Base-by-base conservation (phyloP, 495 filamentous ascomycete species). In the Saxispiralis lemnorum region DNA sequence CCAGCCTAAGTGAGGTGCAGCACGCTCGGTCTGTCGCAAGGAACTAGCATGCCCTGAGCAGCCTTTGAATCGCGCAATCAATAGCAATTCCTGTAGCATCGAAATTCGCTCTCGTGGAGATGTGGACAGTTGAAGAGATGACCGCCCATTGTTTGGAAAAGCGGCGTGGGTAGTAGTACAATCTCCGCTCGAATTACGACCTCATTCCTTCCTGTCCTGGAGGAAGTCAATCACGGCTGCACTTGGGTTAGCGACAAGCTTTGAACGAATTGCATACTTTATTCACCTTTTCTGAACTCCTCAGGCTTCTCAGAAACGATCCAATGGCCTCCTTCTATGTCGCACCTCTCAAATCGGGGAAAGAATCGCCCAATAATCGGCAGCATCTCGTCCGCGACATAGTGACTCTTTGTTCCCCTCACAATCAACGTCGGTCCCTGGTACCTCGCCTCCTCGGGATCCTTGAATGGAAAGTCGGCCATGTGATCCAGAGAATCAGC, bases 241-340 rank as follows among this genome's bases (percentile, higher is more conserved):
- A 10, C 2, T 14, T 28, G 5, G 5, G 39, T 54, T 38, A 54
- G 48, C 41, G 47, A 14, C 38, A 43, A 28, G 4, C 28, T 28
- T 16, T 18, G 1, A 28, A 19, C 9, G 30, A 43, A 42, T 7
- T 10, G 38, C 12, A 2, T 30, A 18, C 9, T 31, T 6, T 11
- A 59, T 73, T 60, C 59, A 92, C 84, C 80, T 67, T 74, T 65
- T 55, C 79, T 69, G 56, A 97, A 97, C 2, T 65, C 78, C 57
- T 89, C 79, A 0, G 89, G 89, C 45, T 86, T 82, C 66, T 96
- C 88, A 9, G 82, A 83, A 51, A 92, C 88, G 0, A 97, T 65
- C 89, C 89, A 96, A 56, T 97, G 89, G 0, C 89, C 89, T 5
- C 79, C 72, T 15, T 94, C 82, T 30, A 95, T 71, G 64, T 94